A percentile compares a stretch with the other conserved stretches of the same genome.
phyloP scores from a whole-genome alignment of 2,329 filamentous ascomycete species.

The Rhynchosporium secalis region DNA sequence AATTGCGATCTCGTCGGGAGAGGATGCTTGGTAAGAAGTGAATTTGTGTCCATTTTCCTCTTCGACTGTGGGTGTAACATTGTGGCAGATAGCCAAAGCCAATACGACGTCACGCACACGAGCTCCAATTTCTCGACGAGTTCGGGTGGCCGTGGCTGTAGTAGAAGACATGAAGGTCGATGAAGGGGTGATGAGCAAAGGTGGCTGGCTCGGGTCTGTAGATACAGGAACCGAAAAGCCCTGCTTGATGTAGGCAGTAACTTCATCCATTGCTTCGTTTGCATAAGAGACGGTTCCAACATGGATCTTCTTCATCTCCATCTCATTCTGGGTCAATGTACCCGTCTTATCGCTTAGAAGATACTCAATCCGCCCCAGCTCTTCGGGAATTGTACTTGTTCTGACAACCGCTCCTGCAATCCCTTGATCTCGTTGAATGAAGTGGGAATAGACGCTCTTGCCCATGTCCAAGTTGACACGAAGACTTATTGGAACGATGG shows the following conservation, averaged over 20 bases:
- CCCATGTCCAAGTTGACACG: slow-evolving; percentile 97
- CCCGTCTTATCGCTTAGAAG: slow-evolving; percentile 96
- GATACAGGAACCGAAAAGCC: slow-evolving; percentile 65
- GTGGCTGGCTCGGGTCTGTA: slow-evolving; percentile 47
- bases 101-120: slow-evolving; percentile 91
- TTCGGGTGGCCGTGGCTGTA: slow-evolving; percentile 68
- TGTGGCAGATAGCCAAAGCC: slow-evolving; percentile 91
- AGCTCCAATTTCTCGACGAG: slow-evolving; percentile 87
- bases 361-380: slow-evolving; percentile 93
- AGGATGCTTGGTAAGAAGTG: slow-evolving; percentile 93
- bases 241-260: slow-evolving; percentile 80
- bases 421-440: slow-evolving; percentile 87
- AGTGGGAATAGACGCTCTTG: slow-evolving; percentile 93
- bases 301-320: slow-evolving; percentile 99
- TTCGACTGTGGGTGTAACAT: slow-evolving; percentile 89
- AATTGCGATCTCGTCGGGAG: slow-evolving; percentile 97
- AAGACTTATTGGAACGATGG: slow-evolving; percentile 95
- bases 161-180: slow-evolving; percentile 64
- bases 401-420: slow-evolving; percentile 92
- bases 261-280: slow-evolving; percentile 98
- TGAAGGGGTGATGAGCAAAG: slow-evolving; percentile 71
- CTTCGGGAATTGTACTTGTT: slow-evolving; percentile 96
- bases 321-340: slow-evolving; percentile 96
- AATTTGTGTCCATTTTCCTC: slow-evolving; percentile 74
- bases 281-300: slow-evolving; percentile 97